Base-by-base conservation (phyloP, 2,329 filamentous ascomycete species). In the Aureobasidium sp. region DNA sequence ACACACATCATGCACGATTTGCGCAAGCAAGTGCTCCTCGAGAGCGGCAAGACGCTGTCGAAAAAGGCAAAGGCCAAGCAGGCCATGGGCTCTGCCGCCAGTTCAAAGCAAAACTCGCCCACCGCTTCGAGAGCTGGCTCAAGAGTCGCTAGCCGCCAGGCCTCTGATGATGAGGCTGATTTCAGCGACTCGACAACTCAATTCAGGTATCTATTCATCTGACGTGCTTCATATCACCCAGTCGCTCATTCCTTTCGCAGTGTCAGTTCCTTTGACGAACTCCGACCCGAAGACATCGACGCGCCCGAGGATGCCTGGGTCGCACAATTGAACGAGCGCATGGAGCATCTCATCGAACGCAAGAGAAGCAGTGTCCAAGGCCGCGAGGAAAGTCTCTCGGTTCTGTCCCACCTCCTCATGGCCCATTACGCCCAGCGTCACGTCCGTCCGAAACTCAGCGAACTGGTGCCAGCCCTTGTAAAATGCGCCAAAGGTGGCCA, bases 301-400 rank as follows among this genome's bases (percentile, higher is more conserved):
- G 73, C 75, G 14, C 75, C 79, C 53, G 68, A 72, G 45, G 80
- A 81, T 29, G 77, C 78, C 22, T 89, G 88, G 82, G 82, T 85
- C 49, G 76, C 83, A 17, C 81, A 84, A 62, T 76, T 92, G 37
- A 78, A 81, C 31, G 82, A 86, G 65, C 83, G 87, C 63, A 85
- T 95, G 65, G 80, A 87, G 52, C 85, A 89, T 67, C 83, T 96
- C 31, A 80, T 87, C 61, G 85, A 89, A 67, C 86, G 89, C 68
- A 96, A 95, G 79, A 85, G 87, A 66, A 90, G 87, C 74, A 91
- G 86, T 66, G 83, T 82, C 27, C 84, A 89, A 65, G 84, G 85
- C 25, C 84, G 91, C 58, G 87, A 91, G 68, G 79, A 84, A 44
- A 82, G 81, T 34, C 77, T 91, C 53, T 77, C 77, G 48, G 79